phyloP scores from a whole-genome alignment of 306 rosid genomes.

The Trifolium repens region DNA sequence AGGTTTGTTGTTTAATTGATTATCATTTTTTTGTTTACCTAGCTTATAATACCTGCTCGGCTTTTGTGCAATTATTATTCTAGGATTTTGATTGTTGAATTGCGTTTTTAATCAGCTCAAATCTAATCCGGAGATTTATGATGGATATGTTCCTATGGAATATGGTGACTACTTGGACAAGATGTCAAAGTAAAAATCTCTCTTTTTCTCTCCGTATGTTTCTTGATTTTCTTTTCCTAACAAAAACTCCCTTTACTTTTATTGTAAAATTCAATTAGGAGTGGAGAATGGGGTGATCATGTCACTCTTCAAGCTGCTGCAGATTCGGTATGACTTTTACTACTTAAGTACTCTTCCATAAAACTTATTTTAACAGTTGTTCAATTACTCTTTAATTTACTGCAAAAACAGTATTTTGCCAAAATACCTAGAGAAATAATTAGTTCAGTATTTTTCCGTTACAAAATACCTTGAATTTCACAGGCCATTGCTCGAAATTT shows the following conservation, averaged over 20 bases:
- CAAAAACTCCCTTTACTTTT: slow-evolving; percentile 23
- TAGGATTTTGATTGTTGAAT: slow-evolving; percentile 41
- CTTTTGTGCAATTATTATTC: slow-evolving; percentile 19
- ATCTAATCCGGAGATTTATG: slow-evolving; percentile 70
- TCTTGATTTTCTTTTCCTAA: slow-evolving; percentile 4
- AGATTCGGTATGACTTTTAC: slow-evolving; percentile 60
- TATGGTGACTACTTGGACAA: slow-evolving; percentile 70
- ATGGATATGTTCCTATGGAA: slow-evolving; percentile 92
- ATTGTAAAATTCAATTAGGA: slow-evolving; percentile 56
- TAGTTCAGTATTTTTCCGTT: too few species aligned
- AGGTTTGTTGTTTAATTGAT: slow-evolving; percentile 56
- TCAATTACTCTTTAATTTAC: slow-evolving; percentile 1
- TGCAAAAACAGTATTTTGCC: slow-evolving; percentile 1
- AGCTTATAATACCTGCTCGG: neutral
- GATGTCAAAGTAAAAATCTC: slow-evolving; percentile 66
- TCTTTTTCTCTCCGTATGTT: slow-evolving; percentile 2
- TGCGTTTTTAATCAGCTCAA: slow-evolving; percentile 57
- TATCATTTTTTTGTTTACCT: slow-evolving; percentile 27
- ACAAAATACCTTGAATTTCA: too few species aligned
- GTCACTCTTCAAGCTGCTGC: slow-evolving; percentile 94
- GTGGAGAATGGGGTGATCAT: slow-evolving; percentile 96
- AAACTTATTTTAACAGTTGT: slow-evolving; percentile 33
- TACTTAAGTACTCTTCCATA: slow-evolving; percentile 17
- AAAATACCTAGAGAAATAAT: slow-evolving; percentile 21
- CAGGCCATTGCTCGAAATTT: slow-evolving; percentile 18